Evolutionary conservation across 2,329 filamentous ascomycete genomes (phyloP).

Genomic region (Fonsecaea pedrosoi): DNA sequence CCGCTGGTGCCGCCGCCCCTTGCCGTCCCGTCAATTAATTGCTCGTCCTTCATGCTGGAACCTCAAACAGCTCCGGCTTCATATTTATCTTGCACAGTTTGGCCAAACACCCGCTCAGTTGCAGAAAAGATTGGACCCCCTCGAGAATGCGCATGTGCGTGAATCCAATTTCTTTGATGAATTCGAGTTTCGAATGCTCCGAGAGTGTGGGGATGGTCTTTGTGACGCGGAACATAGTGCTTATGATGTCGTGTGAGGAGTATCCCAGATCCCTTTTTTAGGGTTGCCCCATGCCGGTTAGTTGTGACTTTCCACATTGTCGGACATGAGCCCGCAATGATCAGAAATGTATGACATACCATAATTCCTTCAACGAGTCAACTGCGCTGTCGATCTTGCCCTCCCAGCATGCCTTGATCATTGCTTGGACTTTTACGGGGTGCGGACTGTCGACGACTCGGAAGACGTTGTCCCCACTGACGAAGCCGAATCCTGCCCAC

Average conservation of each 20-base stretch:
- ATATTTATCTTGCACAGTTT: slow-evolving; percentile 95
- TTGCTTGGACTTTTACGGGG: slow-evolving; percentile 96
- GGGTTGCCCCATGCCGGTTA: slow-evolving; percentile 20
- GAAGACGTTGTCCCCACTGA: slow-evolving; percentile 98
- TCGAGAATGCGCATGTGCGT: slow-evolving; percentile 99
- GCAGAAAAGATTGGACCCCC: slow-evolving; percentile 91
- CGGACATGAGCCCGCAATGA: slow-evolving; percentile 7
- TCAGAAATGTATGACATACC: slow-evolving; percentile 57
- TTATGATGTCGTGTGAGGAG: slow-evolving; percentile 98
- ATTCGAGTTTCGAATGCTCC: slow-evolving; percentile 94
- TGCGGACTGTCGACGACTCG: slow-evolving; percentile 96
- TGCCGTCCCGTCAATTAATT: not conserved
- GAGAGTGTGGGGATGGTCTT: slow-evolving; percentile 92
- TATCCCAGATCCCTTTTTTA: slow-evolving; percentile 77
- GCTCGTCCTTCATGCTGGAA: slow-evolving; percentile 39
- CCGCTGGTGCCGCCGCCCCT: not conserved
- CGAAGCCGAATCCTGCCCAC: slow-evolving; percentile 89
- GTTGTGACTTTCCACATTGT: slow-evolving; percentile 24
- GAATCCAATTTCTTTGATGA: slow-evolving; percentile 98
- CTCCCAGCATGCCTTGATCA: slow-evolving; percentile 97
- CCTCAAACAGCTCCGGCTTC: slow-evolving; percentile 80
- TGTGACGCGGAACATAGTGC: slow-evolving; percentile 98
- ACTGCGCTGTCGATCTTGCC: slow-evolving; percentile 87
- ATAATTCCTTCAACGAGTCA: slow-evolving; percentile 85
- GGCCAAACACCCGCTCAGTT: slow-evolving; percentile 90